phyloP scores from a whole-genome alignment of 192 early-diverging fungal genomes.

The Gamsiella multidivaricata region DNA sequence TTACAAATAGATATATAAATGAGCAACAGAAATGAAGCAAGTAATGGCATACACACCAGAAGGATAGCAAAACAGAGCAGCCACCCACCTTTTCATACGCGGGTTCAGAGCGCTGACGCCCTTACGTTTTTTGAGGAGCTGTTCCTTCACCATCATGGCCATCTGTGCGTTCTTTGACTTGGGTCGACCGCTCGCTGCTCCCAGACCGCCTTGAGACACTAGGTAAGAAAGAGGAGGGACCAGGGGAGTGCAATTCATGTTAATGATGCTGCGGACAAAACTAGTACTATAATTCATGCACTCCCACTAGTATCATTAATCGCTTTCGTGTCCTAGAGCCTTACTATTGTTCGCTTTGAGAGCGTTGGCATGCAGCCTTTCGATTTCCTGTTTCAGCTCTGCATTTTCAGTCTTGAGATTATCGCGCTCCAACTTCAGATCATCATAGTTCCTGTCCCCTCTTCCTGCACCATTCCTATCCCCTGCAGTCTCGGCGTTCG shows the following conservation, averaged over 20 bases:
- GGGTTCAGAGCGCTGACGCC: constrained; percentile 38
- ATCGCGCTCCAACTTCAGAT: constrained; percentile 42
- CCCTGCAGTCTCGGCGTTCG: not conserved
- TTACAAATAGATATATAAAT: not conserved
- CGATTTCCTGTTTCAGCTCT: constrained; percentile 33
- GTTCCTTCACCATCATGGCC: constrained; percentile 35
- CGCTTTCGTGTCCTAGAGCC: not conserved
- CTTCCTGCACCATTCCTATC: not conserved
- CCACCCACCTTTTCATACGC: constrained; percentile 36
- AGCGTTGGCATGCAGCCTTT: constrained; percentile 19
- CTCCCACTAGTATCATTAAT: not conserved
- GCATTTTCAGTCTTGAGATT: constrained; percentile 33
- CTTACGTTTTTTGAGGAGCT: constrained; percentile 44
- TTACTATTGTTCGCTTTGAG: constrained; percentile 24
- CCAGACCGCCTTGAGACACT: constrained; percentile 7
- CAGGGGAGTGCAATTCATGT: not conserved
- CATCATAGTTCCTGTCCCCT: constrained; percentile 16
- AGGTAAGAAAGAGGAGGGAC: not conserved
- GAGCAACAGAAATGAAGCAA: not conserved
- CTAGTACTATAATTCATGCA: too few species aligned
- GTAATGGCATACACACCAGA: not conserved
- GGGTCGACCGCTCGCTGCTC: constrained; percentile 23
- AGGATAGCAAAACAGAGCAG: not conserved
- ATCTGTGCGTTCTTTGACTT: constrained; percentile 36
- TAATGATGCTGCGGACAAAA: too few species aligned